Evolutionary conservation across 2,329 filamentous ascomycete species (phyloP), one percentile per base, ranked within the genome.

Genomic region (Byssoonygena ceratinophila): DNA sequence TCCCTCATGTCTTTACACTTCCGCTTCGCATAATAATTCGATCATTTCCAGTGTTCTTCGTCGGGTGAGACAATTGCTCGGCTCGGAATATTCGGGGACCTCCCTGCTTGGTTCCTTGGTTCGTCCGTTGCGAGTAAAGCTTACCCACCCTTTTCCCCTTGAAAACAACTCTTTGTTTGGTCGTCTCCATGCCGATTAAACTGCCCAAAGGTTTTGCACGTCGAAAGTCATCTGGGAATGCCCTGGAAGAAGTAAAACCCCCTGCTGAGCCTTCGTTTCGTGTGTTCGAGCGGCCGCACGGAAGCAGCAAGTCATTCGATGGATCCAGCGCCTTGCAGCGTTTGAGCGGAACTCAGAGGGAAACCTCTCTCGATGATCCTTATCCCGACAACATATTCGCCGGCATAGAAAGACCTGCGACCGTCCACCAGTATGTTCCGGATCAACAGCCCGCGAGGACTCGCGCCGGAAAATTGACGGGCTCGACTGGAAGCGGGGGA

Each of bases 191-290:
- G 75, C 76, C 76, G 61, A 78, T 77, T 63, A 78, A 78, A 64
- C 66, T 76, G 46, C 74, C 76, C 48, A 78, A 77, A 61, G 67
- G 69, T 54, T 78, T 79, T 61, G 65, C 66, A 58, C 71, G 76
- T 60, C 74, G 76, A 59, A 78, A 78, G 65, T 78, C 76, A 54
- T 75, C 75, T 55, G 76, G 74, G 45, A 76, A 77, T 67, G 71
- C 68, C 48, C 64, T 79, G 56, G 76, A 79, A 27, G 72, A 76
- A 48, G 61, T 68, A 37, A 67, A 68, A 53, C 64, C 66, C 23
- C 62, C 67, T 27, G 62, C 63, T 12, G 67, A 68, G 47, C 63
- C 74, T 20, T 76, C 76, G n/a, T 79, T 79, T 61, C 69, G 72
- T 20, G 76, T 80, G 40, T 69, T 79, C 52, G 76, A 78, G 57